Evolutionary conservation across 2,329 filamentous ascomycete genomes (phyloP), one percentile per base, ranked within the genome.

Genomic region (Colletotrichum sp.): DNA sequence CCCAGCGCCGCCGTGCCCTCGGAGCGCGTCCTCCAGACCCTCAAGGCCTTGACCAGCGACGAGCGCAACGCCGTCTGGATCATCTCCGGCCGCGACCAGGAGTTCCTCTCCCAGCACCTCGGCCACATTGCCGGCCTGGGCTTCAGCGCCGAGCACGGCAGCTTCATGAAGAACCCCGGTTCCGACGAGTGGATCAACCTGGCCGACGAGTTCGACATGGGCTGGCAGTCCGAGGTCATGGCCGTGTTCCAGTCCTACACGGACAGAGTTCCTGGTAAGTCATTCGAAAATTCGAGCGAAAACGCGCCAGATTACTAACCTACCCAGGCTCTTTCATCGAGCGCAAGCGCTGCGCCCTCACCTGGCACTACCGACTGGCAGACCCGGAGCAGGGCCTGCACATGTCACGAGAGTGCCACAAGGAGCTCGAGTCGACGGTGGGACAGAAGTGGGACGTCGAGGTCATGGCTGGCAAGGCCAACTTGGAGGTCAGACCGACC

Each of bases 131-230:
- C 92, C 2, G 93, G 95, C 82, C 89, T 99, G 14, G 97, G 97
- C n/a, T 94, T 99, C 82, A 98, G 95, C 80, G 97, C 97, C 2
- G 97, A 99, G 86, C 97, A 99, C 82, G 97, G 97, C 68, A 98
- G 96, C 82, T 99, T 99, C 84, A 95, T 99, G 85, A 93, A 95
- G 76, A 90, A 95, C 78, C 97, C 97, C 7, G 91, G 93, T 52
- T 90, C 89, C 21, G 90, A 93, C 4, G 90, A 93, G 55, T 99
- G 97, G 97, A 92, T 95, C 83, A 98, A 98, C 81, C 87, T 98
- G 69, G 95, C 96, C 0, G 95, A 96, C 83, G 93, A 90, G 78
- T 92, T 95, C 74, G 94, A 98, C 83, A 98, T 99, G 95, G 92
- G 91, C 55, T 99, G 97, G 97, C 96, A 98, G 85, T 88, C 90